These are phyloP conservation scores for Pleurotus cornucopiae DNA, from an alignment of 768 basidiomycete species.

Conservation along the genomic window DNA sequence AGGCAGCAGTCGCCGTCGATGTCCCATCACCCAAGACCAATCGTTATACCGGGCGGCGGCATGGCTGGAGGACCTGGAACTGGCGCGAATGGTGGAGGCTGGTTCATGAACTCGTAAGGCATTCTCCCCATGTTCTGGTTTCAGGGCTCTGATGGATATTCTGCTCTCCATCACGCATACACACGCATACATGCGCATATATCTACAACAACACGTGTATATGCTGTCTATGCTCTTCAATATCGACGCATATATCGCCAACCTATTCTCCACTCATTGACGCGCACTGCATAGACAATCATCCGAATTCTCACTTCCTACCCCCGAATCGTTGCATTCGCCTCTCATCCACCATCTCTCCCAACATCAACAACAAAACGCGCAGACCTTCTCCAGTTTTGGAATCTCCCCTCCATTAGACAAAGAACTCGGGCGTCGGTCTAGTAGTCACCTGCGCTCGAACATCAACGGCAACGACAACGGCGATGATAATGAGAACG, in stretches of 20 bases:
- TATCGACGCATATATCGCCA: neutral
- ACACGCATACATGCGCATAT: no score
- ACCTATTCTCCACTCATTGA: conserved; percentile 5
- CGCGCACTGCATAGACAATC: conserved; percentile 8
- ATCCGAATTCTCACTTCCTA: conserved; percentile 40
- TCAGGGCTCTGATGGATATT: no score
- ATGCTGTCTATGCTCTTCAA: neutral
- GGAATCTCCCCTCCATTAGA: conserved; percentile 21
- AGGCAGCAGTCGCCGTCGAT: no score
- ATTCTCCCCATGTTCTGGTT: no score
- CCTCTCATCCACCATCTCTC: conserved; percentile 9
- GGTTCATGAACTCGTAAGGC: no score
- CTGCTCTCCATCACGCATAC: no score
- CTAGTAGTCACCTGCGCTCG: neutral
- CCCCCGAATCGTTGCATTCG: conserved; percentile 31
- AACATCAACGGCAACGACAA: neutral
- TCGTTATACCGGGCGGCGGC: no score
- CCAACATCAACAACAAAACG: conserved; percentile 15
- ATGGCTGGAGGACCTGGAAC: no score
- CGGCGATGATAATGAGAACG: neutral
- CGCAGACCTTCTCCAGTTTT: conserved; percentile 18
- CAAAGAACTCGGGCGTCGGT: no score
- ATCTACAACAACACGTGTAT: no score
- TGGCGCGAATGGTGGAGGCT: no score
- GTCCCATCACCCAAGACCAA: no score